Evolutionary conservation across 177 flowering plant species (phyloP).

Genomic region (Telopea speciosissima): DNA sequence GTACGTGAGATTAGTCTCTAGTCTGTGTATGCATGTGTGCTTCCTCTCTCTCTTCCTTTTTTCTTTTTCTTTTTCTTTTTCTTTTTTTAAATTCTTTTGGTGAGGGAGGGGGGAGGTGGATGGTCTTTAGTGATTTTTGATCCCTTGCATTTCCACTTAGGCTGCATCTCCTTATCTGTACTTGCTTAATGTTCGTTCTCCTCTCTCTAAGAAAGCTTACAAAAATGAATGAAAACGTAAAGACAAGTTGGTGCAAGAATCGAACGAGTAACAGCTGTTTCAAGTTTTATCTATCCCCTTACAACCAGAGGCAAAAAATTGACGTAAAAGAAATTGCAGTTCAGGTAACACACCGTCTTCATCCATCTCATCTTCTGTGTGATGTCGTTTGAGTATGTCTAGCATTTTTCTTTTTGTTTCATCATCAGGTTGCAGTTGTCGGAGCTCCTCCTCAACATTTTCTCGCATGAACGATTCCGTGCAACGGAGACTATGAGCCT

Average conservation of each 20-base stretch:
- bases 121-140: no score
- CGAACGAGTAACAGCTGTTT: not conserved
- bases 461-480: constrained; percentile 96
- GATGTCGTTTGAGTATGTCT: constrained; percentile 72
- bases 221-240: not conserved
- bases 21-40: no score
- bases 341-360: constrained; percentile 44
- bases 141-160: no score
- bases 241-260: not conserved
- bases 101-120: no score
- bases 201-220: no score
- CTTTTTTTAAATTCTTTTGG: no score
- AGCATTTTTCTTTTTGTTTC: constrained; percentile 68
- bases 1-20: no score
- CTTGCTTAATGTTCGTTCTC: no score
- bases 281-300: not conserved
- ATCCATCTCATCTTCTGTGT: constrained; percentile 62
- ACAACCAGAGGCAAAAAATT: not conserved
- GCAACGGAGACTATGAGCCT: constrained; percentile 79
- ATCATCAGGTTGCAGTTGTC: constrained; percentile 61
- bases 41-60: no score
- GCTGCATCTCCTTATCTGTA: no score
- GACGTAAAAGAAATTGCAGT: not conserved
- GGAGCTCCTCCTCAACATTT: constrained; percentile 74
- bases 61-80: no score